Conservation (phyloP, 2,329 filamentous ascomycete species). For the Colletotrichum scovillei region DNA sequence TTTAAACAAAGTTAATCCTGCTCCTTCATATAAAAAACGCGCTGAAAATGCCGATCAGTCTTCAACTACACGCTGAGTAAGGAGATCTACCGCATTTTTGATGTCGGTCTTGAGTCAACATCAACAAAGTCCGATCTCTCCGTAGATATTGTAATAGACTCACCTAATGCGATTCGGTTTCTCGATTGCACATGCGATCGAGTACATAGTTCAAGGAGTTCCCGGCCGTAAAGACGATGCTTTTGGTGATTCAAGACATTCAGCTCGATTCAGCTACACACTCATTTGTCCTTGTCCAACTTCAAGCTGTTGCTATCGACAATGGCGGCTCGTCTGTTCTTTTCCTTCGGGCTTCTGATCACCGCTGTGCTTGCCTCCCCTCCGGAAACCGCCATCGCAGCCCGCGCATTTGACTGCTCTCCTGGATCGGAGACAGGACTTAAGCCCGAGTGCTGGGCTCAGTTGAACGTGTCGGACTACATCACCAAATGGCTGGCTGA, state of each 20-base stretch:
- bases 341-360: not conserved
- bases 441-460: conserved; percentile 39
- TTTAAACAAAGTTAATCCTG: not conserved
- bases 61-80: not conserved
- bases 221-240: not conserved
- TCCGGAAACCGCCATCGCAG: not conserved
- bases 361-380: not conserved
- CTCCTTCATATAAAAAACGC: not conserved
- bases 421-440: conserved; percentile 31
- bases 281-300: not conserved
- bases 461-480: conserved; percentile 39
- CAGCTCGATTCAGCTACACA: not conserved
- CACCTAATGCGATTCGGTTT: not conserved
- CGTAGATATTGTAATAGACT: not conserved
- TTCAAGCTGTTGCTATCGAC: no score
- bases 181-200: not conserved
- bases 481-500: conserved; percentile 41
- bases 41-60: not conserved
- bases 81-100: not conserved
- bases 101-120: not conserved
- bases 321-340: not conserved
- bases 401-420: conserved; percentile 9
- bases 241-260: not conserved
- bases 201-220: not conserved
- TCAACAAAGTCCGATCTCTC: not conserved